phyloP scores from a whole-genome alignment of 2,329 filamentous ascomycete species.

The Colletotrichum chrysophilum region DNA sequence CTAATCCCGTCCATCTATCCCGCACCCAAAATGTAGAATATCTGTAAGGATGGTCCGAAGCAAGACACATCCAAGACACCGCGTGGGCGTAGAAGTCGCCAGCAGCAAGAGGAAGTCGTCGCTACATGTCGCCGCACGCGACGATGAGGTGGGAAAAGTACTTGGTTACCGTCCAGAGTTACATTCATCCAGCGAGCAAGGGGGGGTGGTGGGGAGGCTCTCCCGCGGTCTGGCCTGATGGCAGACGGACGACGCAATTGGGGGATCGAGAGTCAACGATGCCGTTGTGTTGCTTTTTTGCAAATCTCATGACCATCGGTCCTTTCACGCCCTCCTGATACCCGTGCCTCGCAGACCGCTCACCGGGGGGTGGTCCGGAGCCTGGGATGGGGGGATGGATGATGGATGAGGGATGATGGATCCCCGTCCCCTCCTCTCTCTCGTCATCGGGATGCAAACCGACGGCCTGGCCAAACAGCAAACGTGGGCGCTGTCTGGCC shows the following conservation, averaged over 20 bases:
- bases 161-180: not conserved
- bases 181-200: not conserved
- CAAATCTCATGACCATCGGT: constrained; percentile 1
- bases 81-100: not conserved
- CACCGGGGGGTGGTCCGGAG: not conserved
- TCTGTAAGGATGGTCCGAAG: constrained; percentile 5
- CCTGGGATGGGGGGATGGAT: not conserved
- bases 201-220: not conserved
- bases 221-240: not conserved
- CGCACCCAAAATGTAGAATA: not conserved
- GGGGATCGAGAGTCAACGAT: not conserved
- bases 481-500: not conserved
- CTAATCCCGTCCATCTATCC: not conserved
- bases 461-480: constrained; percentile 1
- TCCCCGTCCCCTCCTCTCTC: not conserved
- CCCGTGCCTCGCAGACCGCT: not conserved
- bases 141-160: not conserved
- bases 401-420: not conserved
- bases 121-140: not conserved
- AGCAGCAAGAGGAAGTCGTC: not conserved
- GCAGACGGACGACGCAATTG: not conserved
- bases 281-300: constrained; percentile 6
- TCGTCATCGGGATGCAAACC: constrained; percentile 16
- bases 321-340: not conserved
- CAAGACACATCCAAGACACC: constrained; percentile 1